These are phyloP conservation scores for Xylariaceae sp. DNA, from an alignment of 2,329 filamentous ascomycete species.

Conservation along the genomic window DNA sequence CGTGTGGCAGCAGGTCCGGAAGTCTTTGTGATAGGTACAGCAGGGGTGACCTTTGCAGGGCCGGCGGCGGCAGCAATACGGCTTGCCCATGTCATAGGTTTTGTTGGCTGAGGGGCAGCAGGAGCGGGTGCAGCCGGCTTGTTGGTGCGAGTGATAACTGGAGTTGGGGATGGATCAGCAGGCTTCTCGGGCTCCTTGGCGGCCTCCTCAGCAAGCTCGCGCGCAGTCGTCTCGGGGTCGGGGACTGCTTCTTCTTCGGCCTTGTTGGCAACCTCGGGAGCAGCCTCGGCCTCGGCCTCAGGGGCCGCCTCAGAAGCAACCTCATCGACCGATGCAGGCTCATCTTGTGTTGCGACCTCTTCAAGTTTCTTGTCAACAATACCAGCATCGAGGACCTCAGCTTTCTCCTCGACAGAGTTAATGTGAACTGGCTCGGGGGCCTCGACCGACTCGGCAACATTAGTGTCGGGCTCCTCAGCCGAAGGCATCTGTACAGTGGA, in stretches of 20 bases:
- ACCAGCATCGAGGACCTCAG: conserved; percentile 35
- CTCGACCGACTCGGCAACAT: conserved; percentile 29
- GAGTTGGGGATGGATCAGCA: conserved; percentile 56
- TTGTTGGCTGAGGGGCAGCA: conserved; percentile 45
- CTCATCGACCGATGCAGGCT: conserved; percentile 40
- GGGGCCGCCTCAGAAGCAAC: conserved; percentile 32
- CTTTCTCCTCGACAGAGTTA: conserved; percentile 35
- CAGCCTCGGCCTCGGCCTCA: conserved; percentile 31
- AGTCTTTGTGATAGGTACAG: conserved; percentile 56
- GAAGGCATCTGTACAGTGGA: conserved; percentile 21
- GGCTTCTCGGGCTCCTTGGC: conserved; percentile 61
- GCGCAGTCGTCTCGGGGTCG: conserved; percentile 47
- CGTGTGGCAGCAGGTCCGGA: conserved; percentile 42
- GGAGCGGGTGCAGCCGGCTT: conserved; percentile 49
- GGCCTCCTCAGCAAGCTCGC: conserved; percentile 54
- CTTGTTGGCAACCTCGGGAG: conserved; percentile 25
- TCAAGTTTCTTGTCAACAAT: conserved; percentile 74
- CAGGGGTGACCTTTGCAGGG: conserved; percentile 37
- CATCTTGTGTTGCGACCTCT: conserved; percentile 46
- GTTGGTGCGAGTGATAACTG: conserved; percentile 46
- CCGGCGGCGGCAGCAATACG: conserved; percentile 57
- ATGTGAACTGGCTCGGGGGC: conserved; percentile 30
- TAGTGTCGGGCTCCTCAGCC: conserved; percentile 26
- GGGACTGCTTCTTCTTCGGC: conserved; percentile 31
- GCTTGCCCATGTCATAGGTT: conserved; percentile 74